Evolutionary conservation across 148 eudicot genomes (phyloP).

Genomic region (Spergularia bocconei): DNA sequence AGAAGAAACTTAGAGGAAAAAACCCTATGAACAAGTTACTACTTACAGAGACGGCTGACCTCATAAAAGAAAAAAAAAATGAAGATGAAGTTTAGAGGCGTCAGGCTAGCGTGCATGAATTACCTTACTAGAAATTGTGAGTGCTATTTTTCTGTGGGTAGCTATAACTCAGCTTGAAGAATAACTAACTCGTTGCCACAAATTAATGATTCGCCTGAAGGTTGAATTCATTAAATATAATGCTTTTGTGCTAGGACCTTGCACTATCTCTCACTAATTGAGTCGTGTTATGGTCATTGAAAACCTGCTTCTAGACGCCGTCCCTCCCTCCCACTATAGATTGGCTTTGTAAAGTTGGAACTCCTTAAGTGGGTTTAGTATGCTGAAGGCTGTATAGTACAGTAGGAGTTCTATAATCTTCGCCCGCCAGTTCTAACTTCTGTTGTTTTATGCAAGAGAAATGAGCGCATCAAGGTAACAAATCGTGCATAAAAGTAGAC

Average conservation of each 20-base stretch:
- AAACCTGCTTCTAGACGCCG: not conserved
- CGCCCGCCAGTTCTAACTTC: not conserved
- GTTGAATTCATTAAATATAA: not conserved
- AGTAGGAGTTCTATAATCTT: not conserved
- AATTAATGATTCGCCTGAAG: not conserved
- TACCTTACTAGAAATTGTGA: not conserved
- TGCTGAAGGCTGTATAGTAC: not conserved
- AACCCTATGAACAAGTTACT: no score
- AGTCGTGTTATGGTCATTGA: not conserved
- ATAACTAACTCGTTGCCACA: not conserved
- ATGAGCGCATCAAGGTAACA: conserved; percentile 82
- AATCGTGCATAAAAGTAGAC: not conserved
- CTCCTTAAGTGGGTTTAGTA: not conserved
- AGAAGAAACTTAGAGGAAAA: no score
- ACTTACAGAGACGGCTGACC: no score
- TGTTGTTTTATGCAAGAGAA: not conserved
- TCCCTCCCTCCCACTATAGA: not conserved
- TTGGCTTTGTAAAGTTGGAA: not conserved
- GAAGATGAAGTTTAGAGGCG: no score
- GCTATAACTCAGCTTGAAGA: not conserved
- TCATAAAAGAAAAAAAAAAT: no score
- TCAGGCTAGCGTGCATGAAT: not conserved
- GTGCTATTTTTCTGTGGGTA: not conserved
- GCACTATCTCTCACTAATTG: not conserved
- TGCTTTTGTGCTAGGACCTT: not conserved